These are phyloP conservation scores for Pichia sp. DNA, from an alignment of 1,139 yeast genomes.

Conservation along the genomic window DNA sequence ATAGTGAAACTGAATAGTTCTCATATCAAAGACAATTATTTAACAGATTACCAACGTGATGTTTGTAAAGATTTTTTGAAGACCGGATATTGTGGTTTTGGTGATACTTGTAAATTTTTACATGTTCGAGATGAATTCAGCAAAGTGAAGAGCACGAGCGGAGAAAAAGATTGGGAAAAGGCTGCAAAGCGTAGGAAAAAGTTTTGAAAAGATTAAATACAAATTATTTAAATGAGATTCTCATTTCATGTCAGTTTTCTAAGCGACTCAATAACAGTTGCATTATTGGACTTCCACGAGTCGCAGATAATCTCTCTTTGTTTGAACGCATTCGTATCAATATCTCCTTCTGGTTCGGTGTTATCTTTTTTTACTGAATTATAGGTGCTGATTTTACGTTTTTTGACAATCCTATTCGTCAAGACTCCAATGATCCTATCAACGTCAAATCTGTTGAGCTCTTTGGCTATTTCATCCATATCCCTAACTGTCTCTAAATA, in stretches of 20 bases:
- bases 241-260: background rate
- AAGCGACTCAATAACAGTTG: background rate
- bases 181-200: constrained; percentile 21
- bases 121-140: constrained; percentile 85
- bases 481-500: constrained; percentile 21
- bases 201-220: constrained; percentile 10
- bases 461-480: background rate
- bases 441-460: background rate
- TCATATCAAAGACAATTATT: constrained; percentile 60
- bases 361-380: no score
- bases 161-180: constrained; percentile 60
- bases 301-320: background rate
- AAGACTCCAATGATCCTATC: background rate
- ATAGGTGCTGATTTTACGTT: no score
- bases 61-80: constrained; percentile 88
- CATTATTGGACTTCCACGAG: background rate
- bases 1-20: constrained; percentile 36
- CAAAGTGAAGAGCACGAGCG: constrained; percentile 45
- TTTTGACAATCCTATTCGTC: background rate
- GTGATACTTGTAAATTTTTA: constrained; percentile 94
- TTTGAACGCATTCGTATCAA: no score
- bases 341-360: no score
- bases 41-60: constrained; percentile 90
- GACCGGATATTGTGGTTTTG: constrained; percentile 95
- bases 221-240: no score